Evolutionary conservation across 768 basidiomycete species (phyloP), one percentile per base, ranked within the genome.

Genomic region (Mrakia gelida): DNA sequence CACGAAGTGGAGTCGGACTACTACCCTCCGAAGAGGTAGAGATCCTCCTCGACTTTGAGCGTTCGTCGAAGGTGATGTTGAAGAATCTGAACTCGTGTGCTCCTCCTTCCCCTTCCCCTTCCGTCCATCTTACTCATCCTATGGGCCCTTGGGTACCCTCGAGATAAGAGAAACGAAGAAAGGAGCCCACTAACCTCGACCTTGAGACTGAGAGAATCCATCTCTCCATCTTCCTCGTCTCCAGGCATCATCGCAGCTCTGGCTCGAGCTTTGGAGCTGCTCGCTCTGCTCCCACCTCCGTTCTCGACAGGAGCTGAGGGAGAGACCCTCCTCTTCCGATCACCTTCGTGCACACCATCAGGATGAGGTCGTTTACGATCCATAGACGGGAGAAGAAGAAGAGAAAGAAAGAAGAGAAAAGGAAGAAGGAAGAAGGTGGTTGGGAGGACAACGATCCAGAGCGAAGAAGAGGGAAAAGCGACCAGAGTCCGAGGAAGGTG

Each of bases 151-250:
- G 1, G 13, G 11, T 26, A 9, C 3, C 45, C 21, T 34, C 13
- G 23, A 10, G n/a, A 23, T 7, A 3, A 34, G 32, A 54, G 49
- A 41, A 52, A 56, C 18, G 54, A 62, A n/a, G 18, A 28, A 43
- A 9, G 43, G 9, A 65, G 9, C 2, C 9, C 1, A 78, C 77
- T 63, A 30, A 78, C 77, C 72, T 78, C 77, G 30, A 78, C 71
- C 16, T 61, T 73, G 28, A 54, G 70, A n/a, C 71, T 62, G 52
- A 78, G 65, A 13, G 77, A 65, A 49, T 78, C 77, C 15, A 56
- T 34, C 43, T 73, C 77, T 0, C 61, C 77, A 15, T 78, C 72
- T n/a, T 78, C 77, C 28, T 72, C 76, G 59, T 73, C 63, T 41
- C 73, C 63, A 11, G 67, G 71, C 73, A 54, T 67, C 43, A 41